Evolutionary conservation across 805 yeast genomes (phyloP).

Genomic region (Maudiozyma bulderi): DNA sequence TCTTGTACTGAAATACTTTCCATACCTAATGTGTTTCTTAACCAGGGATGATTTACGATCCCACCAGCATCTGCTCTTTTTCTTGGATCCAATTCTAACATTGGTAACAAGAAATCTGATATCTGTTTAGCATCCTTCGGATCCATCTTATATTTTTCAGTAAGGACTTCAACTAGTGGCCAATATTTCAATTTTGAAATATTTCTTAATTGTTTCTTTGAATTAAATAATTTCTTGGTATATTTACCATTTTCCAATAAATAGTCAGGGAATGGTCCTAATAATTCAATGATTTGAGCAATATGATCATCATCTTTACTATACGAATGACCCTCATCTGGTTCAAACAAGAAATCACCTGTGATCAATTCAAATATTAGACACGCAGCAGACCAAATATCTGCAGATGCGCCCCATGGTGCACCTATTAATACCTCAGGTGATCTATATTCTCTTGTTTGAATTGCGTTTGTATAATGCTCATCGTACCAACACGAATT

Average conservation of each 20-base stretch:
- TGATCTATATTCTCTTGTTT: slow-evolving; percentile 85
- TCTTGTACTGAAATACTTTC: slow-evolving; percentile 56
- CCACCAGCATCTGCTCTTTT: slow-evolving; percentile 93
- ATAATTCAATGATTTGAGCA: slow-evolving; percentile 83
- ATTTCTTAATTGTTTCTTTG: slow-evolving; percentile 61
- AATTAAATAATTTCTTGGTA: slow-evolving; percentile 53
- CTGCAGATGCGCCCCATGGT: slow-evolving; percentile 91
- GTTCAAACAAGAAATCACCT: slow-evolving; percentile 92
- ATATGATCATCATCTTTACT: slow-evolving; percentile 90
- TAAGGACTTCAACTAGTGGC: slow-evolving; percentile 72
- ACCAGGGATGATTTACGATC: slow-evolving; percentile 80
- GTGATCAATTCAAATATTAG: slow-evolving; percentile 82
- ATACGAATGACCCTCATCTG: slow-evolving; percentile 62
- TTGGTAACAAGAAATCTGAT: slow-evolving; percentile 70
- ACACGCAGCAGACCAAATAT: slow-evolving; percentile 95
- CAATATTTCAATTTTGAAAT: slow-evolving; percentile 81
- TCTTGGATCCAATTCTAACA: slow-evolving; percentile 73
- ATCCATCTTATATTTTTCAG: slow-evolving; percentile 74
- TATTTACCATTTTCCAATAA: slow-evolving; percentile 52
- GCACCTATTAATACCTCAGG: slow-evolving; percentile 80
- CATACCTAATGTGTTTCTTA: slow-evolving; percentile 62
- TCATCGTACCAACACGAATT: slow-evolving; percentile 76
- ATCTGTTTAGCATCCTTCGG: slow-evolving; percentile 62
- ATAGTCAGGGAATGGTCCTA: slow-evolving; percentile 58
- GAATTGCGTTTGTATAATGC: slow-evolving; percentile 83